A percentile compares a stretch with the other conserved stretches of the same genome.
These are phyloP conservation scores for Calcarisporium arbuscula DNA, from an alignment of 2,329 filamentous ascomycete species.

Conservation along the genomic window DNA sequence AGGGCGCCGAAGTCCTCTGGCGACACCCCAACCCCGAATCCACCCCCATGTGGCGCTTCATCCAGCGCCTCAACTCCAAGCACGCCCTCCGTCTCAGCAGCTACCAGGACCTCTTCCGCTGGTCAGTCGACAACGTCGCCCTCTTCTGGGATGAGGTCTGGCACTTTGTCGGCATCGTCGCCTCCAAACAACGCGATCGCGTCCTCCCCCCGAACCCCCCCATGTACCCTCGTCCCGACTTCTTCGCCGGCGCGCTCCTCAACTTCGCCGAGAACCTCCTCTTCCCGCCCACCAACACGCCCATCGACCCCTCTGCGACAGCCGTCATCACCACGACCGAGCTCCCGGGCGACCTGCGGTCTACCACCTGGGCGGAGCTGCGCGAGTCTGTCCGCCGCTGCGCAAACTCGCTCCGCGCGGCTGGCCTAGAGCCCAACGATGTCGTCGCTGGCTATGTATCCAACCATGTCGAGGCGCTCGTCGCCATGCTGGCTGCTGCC, in stretches of 20 bases:
- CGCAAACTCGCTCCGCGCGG: conserved; percentile 60
- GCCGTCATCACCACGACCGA: conserved; percentile 83
- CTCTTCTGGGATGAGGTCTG: conserved; percentile 83
- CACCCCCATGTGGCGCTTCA: conserved; percentile 68
- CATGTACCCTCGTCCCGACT: conserved; percentile 82
- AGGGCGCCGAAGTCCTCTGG: conserved; percentile 71
- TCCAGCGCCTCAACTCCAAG: conserved; percentile 61
- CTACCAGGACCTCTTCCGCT: conserved; percentile 74
- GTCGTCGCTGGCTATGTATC: conserved; percentile 72
- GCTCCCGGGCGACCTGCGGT: conserved; percentile 48
- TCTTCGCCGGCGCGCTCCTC: conserved; percentile 71
- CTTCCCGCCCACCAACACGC: conserved; percentile 51
- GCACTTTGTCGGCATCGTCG: conserved; percentile 71
- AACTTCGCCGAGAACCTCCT: conserved; percentile 97
- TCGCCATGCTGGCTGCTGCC: conserved; percentile 80
- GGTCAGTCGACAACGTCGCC: conserved; percentile 73
- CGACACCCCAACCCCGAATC: conserved; percentile 58
- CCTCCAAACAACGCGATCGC: conserved; percentile 59
- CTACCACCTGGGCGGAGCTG: conserved; percentile 69
- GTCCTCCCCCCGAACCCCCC: conserved; percentile 59
- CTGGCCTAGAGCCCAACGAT: conserved; percentile 52
- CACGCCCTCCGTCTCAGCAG: conserved; percentile 54
- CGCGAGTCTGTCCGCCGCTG: conserved; percentile 71
- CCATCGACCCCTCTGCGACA: conserved; percentile 46
- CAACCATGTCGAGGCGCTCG: conserved; percentile 80